Evolutionary conservation across 164 flowering plant species (phyloP), one percentile per base, ranked within the genome.

Genomic region (Brasenia schreberi): DNA sequence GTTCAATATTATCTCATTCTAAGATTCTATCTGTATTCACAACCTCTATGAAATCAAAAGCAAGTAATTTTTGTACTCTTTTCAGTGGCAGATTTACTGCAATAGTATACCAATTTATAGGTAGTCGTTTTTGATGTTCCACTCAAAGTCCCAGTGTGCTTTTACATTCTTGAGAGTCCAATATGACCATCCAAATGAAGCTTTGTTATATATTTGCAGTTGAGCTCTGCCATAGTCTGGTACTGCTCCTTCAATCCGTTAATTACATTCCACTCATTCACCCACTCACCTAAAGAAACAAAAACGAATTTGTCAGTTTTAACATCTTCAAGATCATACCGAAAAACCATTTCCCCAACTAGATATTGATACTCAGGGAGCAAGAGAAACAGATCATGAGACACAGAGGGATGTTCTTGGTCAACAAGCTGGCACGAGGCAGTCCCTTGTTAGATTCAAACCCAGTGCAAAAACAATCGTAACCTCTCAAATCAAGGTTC

Each of bases 131-230:
- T 42, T 75, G 7, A 87, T 77, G 70, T 77, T 89, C 96, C 98
- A 87, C 70, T 89, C 88, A 66, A 91, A 84, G 75, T 89, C 92
- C 96, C 97, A 91, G 78, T 89, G 96, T 63, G 79, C 76, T 63
- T 81, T 78, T 61, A 81, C 87, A 74, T 86, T 86, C 74, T 91
- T 91, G 5, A 89, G 82, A 0, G 97, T 87, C 97, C 97, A 91
- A 71, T 87, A 91, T 61, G 89, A 72, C 97, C 96, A 91, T 62
- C 97, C 97, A 77, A 91, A 91, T 23, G 96, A 86, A 59, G 97
- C 96, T 19, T 70, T 72, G 76, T 77, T 65, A 75, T 89, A 91
- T 19, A 91, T 86, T 39, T 86, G 83, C 68, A 87, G 71, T 68
- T 91, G 97, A 0, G 92, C 87, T 68, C 66, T 81, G 43, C 89